Conservation (phyloP, 129 eudicot species). For the Logfia minima region DNA sequence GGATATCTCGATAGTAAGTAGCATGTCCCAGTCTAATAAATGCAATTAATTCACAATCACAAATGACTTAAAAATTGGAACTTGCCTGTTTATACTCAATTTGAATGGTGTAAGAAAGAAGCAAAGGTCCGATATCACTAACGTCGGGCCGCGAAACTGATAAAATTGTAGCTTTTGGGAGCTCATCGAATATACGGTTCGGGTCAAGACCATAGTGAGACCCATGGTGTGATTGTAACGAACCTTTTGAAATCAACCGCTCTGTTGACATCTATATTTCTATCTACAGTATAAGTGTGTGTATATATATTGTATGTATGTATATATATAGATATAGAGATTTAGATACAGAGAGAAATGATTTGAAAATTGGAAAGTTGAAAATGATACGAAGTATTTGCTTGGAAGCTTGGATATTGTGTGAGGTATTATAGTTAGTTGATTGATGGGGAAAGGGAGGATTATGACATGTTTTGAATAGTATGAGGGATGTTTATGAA, state of each 20-base stretch:
- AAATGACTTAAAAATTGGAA: neutral
- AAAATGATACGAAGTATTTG: constrained; percentile 21
- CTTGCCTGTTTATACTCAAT: constrained; percentile 81
- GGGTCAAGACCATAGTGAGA: constrained; percentile 41
- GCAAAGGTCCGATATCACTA: constrained; percentile 83
- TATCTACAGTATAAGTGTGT: constrained; percentile 6
- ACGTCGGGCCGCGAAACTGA: constrained; percentile 81
- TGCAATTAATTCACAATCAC: neutral
- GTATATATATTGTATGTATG: neutral
- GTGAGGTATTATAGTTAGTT: constrained; percentile 21
- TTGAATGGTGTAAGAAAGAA: constrained; percentile 82
- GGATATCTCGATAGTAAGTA: neutral
- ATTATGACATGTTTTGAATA: neutral
- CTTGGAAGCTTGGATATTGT: constrained; percentile 29
- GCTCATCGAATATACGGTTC: constrained; percentile 63
- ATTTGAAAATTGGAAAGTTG: neutral
- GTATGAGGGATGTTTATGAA: constrained; percentile 17
- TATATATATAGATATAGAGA: neutral
- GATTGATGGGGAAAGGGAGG: constrained; percentile 17
- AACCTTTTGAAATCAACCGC: constrained; percentile 42
- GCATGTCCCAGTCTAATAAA: neutral
- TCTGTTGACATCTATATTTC: constrained; percentile 50
- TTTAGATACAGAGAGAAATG: neutral
- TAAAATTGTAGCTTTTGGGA: constrained; percentile 76
- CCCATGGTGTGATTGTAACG: constrained; percentile 37